Evolutionary conservation across 1,284 basidiomycete species (phyloP).

Genomic region (Microbotryomycetes sp.): DNA sequence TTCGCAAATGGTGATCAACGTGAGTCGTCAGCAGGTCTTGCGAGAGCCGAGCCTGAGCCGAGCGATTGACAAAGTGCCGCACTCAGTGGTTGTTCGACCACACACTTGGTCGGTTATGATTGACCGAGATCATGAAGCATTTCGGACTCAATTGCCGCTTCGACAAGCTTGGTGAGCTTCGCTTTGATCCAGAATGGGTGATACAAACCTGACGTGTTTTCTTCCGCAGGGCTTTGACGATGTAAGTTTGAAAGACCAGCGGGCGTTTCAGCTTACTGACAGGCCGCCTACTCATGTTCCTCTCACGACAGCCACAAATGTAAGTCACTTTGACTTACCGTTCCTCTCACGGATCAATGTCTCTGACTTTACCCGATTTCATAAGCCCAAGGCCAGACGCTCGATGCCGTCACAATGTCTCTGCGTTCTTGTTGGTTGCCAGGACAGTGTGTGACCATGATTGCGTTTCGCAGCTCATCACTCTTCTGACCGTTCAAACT

Average conservation of each 20-base stretch:
- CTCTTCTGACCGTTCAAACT: not conserved
- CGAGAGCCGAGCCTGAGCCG: not conserved
- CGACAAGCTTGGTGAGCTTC: slow-evolving; percentile 28
- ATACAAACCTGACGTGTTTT: not conserved
- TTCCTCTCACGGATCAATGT: not conserved
- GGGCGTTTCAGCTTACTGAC: too few relatives aligned
- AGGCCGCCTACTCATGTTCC: too few relatives aligned
- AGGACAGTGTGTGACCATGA: slow-evolving; percentile 23
- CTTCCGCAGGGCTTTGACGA: not conserved
- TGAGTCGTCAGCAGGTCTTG: not conserved
- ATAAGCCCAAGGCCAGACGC: slow-evolving; percentile 30
- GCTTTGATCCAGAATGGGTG: not conserved
- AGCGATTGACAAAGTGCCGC: not conserved
- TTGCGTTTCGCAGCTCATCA: not conserved
- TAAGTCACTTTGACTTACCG: not conserved
- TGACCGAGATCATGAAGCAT: slow-evolving; percentile 28
- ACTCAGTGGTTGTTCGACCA: slow-evolving; percentile 25
- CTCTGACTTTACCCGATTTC: slow-evolving; percentile 18
- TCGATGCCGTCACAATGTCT: slow-evolving; percentile 28
- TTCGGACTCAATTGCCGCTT: slow-evolving; percentile 33
- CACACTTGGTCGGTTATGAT: slow-evolving; percentile 34
- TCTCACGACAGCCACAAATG: not conserved
- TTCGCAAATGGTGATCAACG: slow-evolving; percentile 26
- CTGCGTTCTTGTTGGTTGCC: slow-evolving; percentile 32
- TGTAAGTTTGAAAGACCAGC: not conserved